Conservation (phyloP, 345 rosid species). For the Linum lewisii region DNA sequence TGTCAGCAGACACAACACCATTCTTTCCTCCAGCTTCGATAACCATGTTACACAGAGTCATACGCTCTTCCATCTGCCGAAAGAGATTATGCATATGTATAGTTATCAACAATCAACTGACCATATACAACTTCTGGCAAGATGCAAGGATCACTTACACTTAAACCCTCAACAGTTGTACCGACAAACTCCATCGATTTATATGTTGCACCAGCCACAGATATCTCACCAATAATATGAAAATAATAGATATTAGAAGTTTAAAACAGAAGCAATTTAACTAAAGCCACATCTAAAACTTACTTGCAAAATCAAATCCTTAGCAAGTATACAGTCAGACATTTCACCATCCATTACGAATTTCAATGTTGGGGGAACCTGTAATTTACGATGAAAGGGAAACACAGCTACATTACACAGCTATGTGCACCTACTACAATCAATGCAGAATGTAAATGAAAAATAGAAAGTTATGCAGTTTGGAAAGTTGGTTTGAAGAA, state of each 20-base stretch:
- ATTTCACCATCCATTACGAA: constrained; percentile 97
- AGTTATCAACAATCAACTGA: not conserved
- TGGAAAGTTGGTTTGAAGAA: not conserved
- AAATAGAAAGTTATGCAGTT: not conserved
- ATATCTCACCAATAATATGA: constrained; percentile 95
- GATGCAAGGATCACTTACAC: constrained; percentile 33
- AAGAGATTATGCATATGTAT: constrained; percentile 1
- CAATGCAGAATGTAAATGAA: not conserved
- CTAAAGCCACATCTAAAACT: constrained; percentile 18
- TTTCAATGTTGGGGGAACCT: constrained; percentile 95
- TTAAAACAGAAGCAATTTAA: not conserved
- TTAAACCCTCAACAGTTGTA: constrained; percentile 73
- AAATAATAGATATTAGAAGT: not conserved
- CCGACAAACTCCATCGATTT: constrained; percentile 97
- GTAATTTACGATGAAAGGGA: constrained; percentile 15
- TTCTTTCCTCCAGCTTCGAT: constrained; percentile 98
- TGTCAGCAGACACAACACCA: constrained; percentile 89
- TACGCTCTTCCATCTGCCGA: constrained; percentile 92
- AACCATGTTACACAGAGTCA: constrained; percentile 97
- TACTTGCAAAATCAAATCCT: constrained; percentile 97
- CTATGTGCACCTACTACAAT: not conserved
- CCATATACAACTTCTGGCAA: not conserved
- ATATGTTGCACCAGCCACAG: constrained; percentile 95
- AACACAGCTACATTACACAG: not conserved
- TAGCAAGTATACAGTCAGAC: constrained; percentile 81